Percentiles rank a stretch among this genome's conserved stretches.
phyloP scores from a whole-genome alignment of 768 basidiomycete species.

The Amanita inopinata region DNA sequence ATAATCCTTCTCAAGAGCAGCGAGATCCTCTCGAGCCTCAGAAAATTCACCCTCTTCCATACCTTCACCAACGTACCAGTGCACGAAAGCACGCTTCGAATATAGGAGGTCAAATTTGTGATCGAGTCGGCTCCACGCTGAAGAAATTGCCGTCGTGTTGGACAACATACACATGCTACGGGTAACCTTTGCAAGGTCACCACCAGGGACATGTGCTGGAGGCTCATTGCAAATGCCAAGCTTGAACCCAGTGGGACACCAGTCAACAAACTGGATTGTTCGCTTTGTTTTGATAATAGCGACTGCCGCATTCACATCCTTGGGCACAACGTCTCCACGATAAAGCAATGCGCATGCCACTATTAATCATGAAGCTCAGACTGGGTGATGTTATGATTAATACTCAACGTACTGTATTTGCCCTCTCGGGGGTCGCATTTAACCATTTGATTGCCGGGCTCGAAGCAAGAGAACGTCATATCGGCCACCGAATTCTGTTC shows the following conservation, averaged over 20 bases:
- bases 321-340: slow-evolving; percentile 95
- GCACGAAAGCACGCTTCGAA: slow-evolving; percentile 88
- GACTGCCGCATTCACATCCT: slow-evolving; percentile 90
- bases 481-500: slow-evolving; percentile 97
- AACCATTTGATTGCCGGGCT: slow-evolving; percentile 93
- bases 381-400: not conserved
- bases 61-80: slow-evolving; percentile 98
- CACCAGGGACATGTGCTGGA: slow-evolving; percentile 82
- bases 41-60: slow-evolving; percentile 99
- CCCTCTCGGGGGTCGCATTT: slow-evolving; percentile 94
- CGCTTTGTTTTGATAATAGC: slow-evolving; percentile 94
- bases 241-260: slow-evolving; percentile 98
- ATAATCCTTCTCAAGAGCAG: slow-evolving; percentile 98
- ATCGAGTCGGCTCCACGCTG: slow-evolving; percentile 84
- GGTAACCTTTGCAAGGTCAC: slow-evolving; percentile 89
- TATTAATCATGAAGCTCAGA: slow-evolving; percentile 24
- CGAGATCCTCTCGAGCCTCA: slow-evolving; percentile 97
- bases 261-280: slow-evolving; percentile 97
- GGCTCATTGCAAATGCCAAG: slow-evolving; percentile 98
- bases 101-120: slow-evolving; percentile 99
- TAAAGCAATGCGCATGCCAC: slow-evolving; percentile 91
- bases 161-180: slow-evolving; percentile 97
- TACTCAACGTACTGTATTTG: slow-evolving; percentile 70
- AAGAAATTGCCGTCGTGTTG: slow-evolving; percentile 87
- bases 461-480: slow-evolving; percentile 98